These are phyloP conservation scores for Globisporangium paroecandrum DNA, from an alignment of 352 stramenopile genomes.

Conservation along the genomic window DNA sequence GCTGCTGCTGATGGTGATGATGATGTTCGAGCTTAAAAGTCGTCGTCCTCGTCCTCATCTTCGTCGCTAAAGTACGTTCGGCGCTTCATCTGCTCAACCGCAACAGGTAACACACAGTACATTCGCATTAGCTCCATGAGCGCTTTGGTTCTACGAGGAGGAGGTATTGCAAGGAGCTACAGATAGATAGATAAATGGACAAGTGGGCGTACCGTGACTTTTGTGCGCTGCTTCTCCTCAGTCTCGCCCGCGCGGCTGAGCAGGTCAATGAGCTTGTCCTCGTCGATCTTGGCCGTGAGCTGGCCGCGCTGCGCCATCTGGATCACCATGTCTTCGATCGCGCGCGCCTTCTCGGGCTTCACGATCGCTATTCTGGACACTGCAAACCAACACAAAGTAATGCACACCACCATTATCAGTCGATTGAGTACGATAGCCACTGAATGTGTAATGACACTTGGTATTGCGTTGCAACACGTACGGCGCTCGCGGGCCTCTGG, in stretches of 20 bases:
- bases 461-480: slow-evolving; percentile 29
- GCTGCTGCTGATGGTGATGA: no score
- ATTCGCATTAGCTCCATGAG: neutral
- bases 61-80: slow-evolving; percentile 88
- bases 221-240: slow-evolving; percentile 84
- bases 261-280: slow-evolving; percentile 82
- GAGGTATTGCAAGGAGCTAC: no score
- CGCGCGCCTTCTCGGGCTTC: slow-evolving; percentile 83
- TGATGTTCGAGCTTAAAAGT: slow-evolving; percentile 23
- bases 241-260: slow-evolving; percentile 73
- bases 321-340: slow-evolving; percentile 84
- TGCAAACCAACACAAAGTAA: slow-evolving; percentile 17
- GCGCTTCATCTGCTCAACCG: slow-evolving; percentile 66
- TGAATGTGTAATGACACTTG: neutral
- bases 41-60: slow-evolving; percentile 71
- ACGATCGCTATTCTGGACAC: slow-evolving; percentile 87
- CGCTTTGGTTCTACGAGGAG: no score
- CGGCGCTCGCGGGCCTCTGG: slow-evolving; percentile 74
- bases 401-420: no score
- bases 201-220: slow-evolving; percentile 67
- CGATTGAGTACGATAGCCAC: no score
- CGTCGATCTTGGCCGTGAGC: slow-evolving; percentile 75
- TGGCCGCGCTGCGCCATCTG: slow-evolving; percentile 86
- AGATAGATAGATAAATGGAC: neutral
- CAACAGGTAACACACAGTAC: neutral